Conservation (phyloP, 768 basidiomycete species). For the Serendipita vermifera region DNA sequence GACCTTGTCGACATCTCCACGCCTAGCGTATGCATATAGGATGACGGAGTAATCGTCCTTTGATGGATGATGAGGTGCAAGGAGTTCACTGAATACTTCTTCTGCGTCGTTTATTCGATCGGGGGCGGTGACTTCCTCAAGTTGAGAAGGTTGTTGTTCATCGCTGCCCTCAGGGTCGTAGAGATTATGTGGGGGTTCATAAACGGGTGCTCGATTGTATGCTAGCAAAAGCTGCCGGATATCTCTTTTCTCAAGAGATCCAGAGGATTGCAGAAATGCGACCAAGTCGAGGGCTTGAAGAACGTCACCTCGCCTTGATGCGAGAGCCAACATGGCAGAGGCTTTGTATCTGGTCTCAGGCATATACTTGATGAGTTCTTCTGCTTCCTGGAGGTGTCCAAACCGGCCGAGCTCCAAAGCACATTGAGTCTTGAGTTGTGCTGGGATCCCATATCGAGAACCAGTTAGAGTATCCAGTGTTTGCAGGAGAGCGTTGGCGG, state of each 20-base stretch:
- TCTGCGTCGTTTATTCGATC: slow-evolving; percentile 25
- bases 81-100: slow-evolving; percentile 43
- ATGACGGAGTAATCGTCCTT: slow-evolving; percentile 43
- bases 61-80: slow-evolving; percentile 32
- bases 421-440: neutral
- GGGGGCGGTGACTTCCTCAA: neutral
- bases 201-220: neutral
- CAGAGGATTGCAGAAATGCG: neutral
- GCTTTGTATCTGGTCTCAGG: neutral
- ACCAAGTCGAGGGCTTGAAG: neutral
- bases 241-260: neutral
- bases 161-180: too few species aligned
- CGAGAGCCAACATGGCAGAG: neutral
- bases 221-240: neutral
- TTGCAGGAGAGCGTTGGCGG: neutral
- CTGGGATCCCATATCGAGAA: neutral
- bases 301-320: neutral
- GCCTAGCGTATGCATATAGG: slow-evolving; percentile 40
- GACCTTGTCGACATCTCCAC: slow-evolving; percentile 29
- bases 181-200: too few species aligned
- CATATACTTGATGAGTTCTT: neutral
- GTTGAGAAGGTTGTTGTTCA: neutral
- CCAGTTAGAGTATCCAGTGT: neutral
- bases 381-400: neutral
- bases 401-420: neutral